phyloP scores from a whole-genome alignment of 495 filamentous ascomycete genomes.

The Talaromyces stipitatus region DNA sequence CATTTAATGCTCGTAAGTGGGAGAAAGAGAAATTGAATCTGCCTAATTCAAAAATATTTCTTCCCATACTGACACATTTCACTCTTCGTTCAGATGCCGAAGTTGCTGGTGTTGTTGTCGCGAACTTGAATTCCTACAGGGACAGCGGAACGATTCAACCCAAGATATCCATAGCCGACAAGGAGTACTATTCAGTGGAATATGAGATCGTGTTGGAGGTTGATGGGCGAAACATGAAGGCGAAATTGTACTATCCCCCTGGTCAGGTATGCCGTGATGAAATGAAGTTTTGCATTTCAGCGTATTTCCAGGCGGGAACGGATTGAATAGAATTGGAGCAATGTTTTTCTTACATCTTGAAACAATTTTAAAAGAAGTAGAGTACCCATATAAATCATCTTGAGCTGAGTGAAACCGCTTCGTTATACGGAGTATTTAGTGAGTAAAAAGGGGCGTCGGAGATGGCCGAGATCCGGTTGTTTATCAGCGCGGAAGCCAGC shows the following conservation, averaged over 20 bases:
- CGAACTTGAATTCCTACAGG: slow-evolving; percentile 4
- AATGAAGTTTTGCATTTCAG: not conserved
- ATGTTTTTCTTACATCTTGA: no score
- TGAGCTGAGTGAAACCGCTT: no score
- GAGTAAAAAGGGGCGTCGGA: not conserved
- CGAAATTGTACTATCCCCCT: not conserved
- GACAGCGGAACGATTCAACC: not conserved
- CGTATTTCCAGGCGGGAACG: not conserved
- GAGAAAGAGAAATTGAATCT: no score
- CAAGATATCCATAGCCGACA: not conserved
- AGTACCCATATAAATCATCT: no score
- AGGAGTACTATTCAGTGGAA: slow-evolving; percentile 5
- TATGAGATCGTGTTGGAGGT: slow-evolving; percentile 8
- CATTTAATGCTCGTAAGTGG: not conserved
- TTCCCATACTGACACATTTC: not conserved
- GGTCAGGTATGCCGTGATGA: not conserved
- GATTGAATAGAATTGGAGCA: not conserved
- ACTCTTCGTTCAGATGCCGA: not conserved
- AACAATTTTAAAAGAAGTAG: no score
- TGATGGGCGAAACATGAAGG: slow-evolving; percentile 7
- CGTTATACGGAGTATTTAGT: not conserved
- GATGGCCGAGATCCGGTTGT: not conserved
- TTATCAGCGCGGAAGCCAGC: not conserved
- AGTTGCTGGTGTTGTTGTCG: not conserved
- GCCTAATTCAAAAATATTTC: not conserved